These are phyloP conservation scores for Botryotinia globosa DNA, from an alignment of 2,329 filamentous ascomycete genomes.

Conservation along the genomic window DNA sequence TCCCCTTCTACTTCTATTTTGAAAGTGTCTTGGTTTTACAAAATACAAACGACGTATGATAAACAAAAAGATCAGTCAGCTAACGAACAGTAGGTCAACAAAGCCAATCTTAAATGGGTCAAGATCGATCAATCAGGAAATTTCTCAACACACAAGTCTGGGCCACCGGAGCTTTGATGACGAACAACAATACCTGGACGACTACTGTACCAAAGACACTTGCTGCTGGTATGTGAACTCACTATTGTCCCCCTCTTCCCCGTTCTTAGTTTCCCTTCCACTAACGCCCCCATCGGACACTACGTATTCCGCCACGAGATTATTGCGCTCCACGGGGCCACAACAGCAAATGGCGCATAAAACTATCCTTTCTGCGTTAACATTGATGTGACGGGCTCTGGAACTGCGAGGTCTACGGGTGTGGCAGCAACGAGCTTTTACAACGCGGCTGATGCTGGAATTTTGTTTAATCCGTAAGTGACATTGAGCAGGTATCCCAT, in stretches of 20 bases:
- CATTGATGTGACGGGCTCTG: conserved; percentile 46
- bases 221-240: not conserved
- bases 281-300: conserved; percentile 44
- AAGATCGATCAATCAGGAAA: conserved; percentile 14
- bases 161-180: conserved; percentile 4
- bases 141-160: conserved; percentile 7
- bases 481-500: conserved; percentile 31
- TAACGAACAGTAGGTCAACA: not conserved
- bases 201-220: conserved; percentile 11
- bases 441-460: conserved; percentile 42
- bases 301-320: conserved; percentile 56
- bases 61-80: too few species aligned
- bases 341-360: conserved; percentile 45
- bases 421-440: conserved; percentile 43
- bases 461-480: conserved; percentile 42
- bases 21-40: too few species aligned
- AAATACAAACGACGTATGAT: too few species aligned
- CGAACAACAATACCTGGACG: conserved; percentile 15
- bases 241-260: too few species aligned
- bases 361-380: conserved; percentile 51
- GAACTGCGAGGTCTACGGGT: conserved; percentile 40
- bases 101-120: conserved; percentile 11
- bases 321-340: conserved; percentile 30
- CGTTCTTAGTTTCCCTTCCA: conserved; percentile 21
- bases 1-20: too few species aligned